These are phyloP conservation scores for Hymenoscyphus scutula DNA, from an alignment of 2,329 filamentous ascomycete genomes.

Conservation along the genomic window DNA sequence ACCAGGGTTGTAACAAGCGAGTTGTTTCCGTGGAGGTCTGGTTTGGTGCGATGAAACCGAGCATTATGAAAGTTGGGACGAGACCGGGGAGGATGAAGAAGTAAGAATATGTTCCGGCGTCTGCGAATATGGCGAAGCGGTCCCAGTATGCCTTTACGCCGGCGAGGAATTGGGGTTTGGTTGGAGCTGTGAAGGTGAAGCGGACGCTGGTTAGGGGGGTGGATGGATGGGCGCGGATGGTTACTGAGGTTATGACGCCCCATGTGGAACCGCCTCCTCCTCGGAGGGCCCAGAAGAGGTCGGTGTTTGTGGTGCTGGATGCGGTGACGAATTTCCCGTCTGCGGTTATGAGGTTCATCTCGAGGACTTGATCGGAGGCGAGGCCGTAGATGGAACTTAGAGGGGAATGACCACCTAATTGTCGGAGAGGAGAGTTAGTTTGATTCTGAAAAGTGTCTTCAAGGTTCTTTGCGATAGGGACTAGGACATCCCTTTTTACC, in stretches of 20 bases:
- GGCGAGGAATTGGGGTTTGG: conserved; percentile 38
- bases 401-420: conserved; percentile 55
- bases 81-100: conserved; percentile 35
- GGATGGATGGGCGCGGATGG: conserved; percentile 34
- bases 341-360: conserved; percentile 55
- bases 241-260: conserved; percentile 35
- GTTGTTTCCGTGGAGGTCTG: conserved; percentile 32
- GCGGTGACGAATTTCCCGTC: conserved; percentile 49
- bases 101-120: conserved; percentile 32
- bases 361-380: conserved; percentile 59
- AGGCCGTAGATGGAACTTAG: conserved; percentile 54
- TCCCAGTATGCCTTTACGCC: conserved; percentile 51
- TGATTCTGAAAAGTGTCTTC: no score
- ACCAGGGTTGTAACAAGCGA: conserved; percentile 38
- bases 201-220: conserved; percentile 14
- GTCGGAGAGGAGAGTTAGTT: no score
- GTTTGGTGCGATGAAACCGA: conserved; percentile 33
- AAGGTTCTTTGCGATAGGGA: no score
- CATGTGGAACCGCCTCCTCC: conserved; percentile 60
- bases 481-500: conserved; percentile 39
- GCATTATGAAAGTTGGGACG: conserved; percentile 37
- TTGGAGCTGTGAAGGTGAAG: conserved; percentile 8
- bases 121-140: conserved; percentile 42
- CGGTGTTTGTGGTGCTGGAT: conserved; percentile 50
- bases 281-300: conserved; percentile 63